These are phyloP conservation scores for Staphylotrichum tortipilum DNA, from an alignment of 495 filamentous ascomycete species.

Conservation along the genomic window DNA sequence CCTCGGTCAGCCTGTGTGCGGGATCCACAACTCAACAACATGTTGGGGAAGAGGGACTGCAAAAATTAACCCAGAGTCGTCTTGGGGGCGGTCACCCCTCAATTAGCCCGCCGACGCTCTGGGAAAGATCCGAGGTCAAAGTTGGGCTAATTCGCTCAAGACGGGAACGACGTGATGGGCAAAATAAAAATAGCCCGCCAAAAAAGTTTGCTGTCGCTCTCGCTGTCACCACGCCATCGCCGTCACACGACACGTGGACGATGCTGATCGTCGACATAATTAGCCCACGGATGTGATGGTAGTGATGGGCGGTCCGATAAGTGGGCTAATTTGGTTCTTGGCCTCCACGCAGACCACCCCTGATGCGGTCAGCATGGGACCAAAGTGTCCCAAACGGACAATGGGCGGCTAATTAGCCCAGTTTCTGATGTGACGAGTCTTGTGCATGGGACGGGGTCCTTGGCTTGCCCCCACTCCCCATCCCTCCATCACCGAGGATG, in stretches of 20 bases:
- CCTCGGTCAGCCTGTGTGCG: conserved; percentile 11
- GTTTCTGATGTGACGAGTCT: background rate
- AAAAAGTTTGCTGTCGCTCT: conserved; percentile 6
- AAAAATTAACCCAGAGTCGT: conserved; percentile 12
- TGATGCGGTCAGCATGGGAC: background rate
- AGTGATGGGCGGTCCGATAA: too few species aligned
- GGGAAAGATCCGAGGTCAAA: background rate
- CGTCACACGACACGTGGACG: background rate
- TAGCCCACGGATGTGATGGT: conserved; percentile 23
- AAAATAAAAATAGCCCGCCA: conserved; percentile 16
- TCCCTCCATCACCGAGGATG: too few species aligned
- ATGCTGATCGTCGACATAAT: conserved; percentile 17
- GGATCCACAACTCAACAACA: too few species aligned
- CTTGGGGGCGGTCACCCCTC: background rate
- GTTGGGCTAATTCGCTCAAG: conserved; percentile 15
- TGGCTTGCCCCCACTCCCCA: too few species aligned
- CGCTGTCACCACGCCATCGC: background rate
- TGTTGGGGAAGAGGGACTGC: too few species aligned
- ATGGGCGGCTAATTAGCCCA: conserved; percentile 28
- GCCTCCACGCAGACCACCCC: conserved; percentile 7
- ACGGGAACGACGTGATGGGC: background rate
- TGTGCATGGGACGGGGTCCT: too few species aligned
- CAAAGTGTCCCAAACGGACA: conserved; percentile 10
- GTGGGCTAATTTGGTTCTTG: conserved; percentile 15
- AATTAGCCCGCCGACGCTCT: too few species aligned